These are phyloP conservation scores for Phytophthora colocasiae DNA, from an alignment of 352 stramenopile species.

Conservation along the genomic window DNA sequence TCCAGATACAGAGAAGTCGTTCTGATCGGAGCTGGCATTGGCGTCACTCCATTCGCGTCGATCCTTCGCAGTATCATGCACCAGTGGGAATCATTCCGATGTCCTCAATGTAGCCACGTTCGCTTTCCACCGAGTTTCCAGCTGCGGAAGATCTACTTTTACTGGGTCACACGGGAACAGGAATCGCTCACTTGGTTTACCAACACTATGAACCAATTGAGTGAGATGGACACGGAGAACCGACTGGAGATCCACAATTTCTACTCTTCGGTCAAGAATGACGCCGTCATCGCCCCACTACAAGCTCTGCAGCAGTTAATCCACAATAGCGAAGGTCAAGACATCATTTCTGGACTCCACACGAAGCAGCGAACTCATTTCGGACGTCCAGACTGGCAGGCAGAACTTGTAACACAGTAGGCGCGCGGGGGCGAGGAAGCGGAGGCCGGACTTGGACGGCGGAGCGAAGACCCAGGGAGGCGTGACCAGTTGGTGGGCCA, in stretches of 20 bases:
- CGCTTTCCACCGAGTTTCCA: constrained; percentile 73
- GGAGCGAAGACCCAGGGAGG: too few species aligned
- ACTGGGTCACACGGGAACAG: constrained; percentile 83
- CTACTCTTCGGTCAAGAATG: constrained; percentile 77
- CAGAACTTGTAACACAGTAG: too few species aligned
- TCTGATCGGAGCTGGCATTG: constrained; percentile 74
- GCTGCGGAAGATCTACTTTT: constrained; percentile 87
- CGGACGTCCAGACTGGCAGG: constrained; percentile 79
- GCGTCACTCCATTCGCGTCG: constrained; percentile 76
- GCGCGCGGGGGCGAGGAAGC: too few species aligned
- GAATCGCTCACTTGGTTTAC: constrained; percentile 81
- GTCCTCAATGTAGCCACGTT: constrained; percentile 61
- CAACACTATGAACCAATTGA: constrained; percentile 85
- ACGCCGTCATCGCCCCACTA: constrained; percentile 62
- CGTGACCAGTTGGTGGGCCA: too few species aligned
- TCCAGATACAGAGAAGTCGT: constrained; percentile 65
- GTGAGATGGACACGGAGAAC: constrained; percentile 72
- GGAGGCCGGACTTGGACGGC: too few species aligned
- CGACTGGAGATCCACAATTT: constrained; percentile 88
- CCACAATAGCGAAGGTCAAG: constrained; percentile 64
- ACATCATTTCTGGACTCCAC: constrained; percentile 75
- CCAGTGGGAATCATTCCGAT: constrained; percentile 68
- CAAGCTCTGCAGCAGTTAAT: constrained; percentile 81
- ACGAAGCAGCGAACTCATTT: constrained; percentile 83
- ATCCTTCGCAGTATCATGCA: constrained; percentile 79